Evolutionary conservation across 176 grass and related monocot genomes (phyloP), one percentile per base, ranked within the genome.

Genomic region (Ensete glaucum): DNA sequence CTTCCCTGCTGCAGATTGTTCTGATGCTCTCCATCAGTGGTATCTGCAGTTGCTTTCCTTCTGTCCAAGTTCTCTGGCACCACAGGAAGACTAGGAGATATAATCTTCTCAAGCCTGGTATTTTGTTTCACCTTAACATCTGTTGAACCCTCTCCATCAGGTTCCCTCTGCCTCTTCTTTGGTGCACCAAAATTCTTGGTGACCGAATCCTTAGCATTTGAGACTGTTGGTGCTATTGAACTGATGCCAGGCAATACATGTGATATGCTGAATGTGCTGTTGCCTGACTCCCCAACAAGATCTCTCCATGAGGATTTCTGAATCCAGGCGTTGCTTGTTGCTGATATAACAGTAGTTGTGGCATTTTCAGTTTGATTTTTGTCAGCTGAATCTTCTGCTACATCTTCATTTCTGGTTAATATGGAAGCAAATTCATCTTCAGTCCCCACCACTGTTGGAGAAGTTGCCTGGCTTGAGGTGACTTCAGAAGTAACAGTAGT

Each of bases 241-340:
- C 72, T 87, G 74, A 60, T 62, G 80, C 23, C 72, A 1, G 84
- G 88, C 53, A 89, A 29, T 25, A 90, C 58, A 52, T 87, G 78
- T 11, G 84, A 89, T 77, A 89, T 49, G 52, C 86, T 91, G 76
- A 99, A 94, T 85, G 89, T 79, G 77, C 62, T 71, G 53, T 24
- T 73, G 34, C 78, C 71, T 53, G 78, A 74, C 34, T 73, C 79
- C 66, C 88, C 91, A 20, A 94, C 86, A 75, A 99, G 86, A 62
- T 89, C 82, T 57, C 77, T 94, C 91, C 95, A 99, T 48, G 95
- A 77, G 59, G 86, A 94, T 80, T 99, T 99, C 78, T 99, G 95
- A 80, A 85, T 87, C 95, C 95, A 99, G 12, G 77, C 62, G 0
- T 73, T 78, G 2, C 76, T 76, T 55, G 77, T 90, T 79, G 77